Percentiles rank a stretch among this genome's conserved stretches.
These are phyloP conservation scores for Coemansia nantahalensis DNA, from an alignment of 192 early-diverging fungal species.

Conservation along the genomic window DNA sequence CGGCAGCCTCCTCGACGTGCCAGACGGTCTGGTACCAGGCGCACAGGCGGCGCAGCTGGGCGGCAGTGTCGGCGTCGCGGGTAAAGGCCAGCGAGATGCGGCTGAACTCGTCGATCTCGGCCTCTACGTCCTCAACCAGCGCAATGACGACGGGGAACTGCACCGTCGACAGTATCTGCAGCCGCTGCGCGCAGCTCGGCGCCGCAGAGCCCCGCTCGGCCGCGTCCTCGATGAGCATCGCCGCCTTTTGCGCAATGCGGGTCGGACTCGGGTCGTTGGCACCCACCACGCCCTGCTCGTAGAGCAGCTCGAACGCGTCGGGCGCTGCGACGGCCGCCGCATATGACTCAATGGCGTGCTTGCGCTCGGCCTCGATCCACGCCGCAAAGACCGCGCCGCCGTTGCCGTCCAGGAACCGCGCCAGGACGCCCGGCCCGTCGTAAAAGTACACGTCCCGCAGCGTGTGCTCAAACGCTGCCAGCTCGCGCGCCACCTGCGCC, in stretches of 20 bases:
- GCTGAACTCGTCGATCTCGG: too few relatives aligned
- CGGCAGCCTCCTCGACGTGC: slow-evolving; percentile 44
- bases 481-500: slow-evolving; percentile 66
- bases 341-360: slow-evolving; percentile 59
- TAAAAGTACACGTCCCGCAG: slow-evolving; percentile 60
- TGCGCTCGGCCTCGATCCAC: slow-evolving; percentile 69
- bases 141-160: too few relatives aligned
- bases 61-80: too few relatives aligned
- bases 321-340: slow-evolving; percentile 60
- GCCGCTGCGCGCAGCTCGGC: too few relatives aligned
- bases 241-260: too few relatives aligned
- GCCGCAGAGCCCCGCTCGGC: too few relatives aligned
- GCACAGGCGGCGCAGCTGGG: slow-evolving; percentile 33
- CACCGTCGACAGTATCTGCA: too few relatives aligned
- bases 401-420: slow-evolving; percentile 56
- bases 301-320: slow-evolving; percentile 62
- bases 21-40: slow-evolving; percentile 49
- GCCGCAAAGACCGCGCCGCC: slow-evolving; percentile 60
- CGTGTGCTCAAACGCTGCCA: slow-evolving; percentile 65
- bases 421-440: slow-evolving; percentile 41
- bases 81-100: too few relatives aligned
- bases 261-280: slow-evolving; percentile 60
- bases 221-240: too few relatives aligned
- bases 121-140: too few relatives aligned
- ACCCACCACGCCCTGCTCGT: slow-evolving; percentile 49